Base-by-base conservation (phyloP, 2,329 filamentous ascomycete genomes). In the Penicillium sp. region DNA sequence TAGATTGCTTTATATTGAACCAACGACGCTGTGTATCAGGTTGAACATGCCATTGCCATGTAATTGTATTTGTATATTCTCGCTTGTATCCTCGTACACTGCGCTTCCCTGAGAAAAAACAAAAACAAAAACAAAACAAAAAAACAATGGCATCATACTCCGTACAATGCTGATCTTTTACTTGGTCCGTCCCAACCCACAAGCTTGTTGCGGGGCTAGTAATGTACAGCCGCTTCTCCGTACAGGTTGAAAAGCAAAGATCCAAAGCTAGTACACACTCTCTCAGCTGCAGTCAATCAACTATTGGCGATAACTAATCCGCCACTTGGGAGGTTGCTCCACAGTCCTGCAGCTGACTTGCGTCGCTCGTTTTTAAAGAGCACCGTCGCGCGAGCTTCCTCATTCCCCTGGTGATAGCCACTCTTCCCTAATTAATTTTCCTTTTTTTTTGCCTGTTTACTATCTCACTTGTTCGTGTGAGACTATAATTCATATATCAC, bases 301-400 rank as follows among this genome's bases (percentile, higher is more conserved):
- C 61, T 64, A 64, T 58, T 64, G 57, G 56, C 45, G 59, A 64
- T 64, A 64, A 62, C 62, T 54, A 63, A 63, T 62, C 59, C 57
- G 54, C 62, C 60, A 63, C 58, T 21, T 39, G 34, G 36, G 32
- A 36, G 41, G 53, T 47, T 21, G 54, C 59, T 62, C 62, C 62
- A 64, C 62, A 58, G 59, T 62, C 59, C 48, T 61, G 59, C 62
- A 63, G 53, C 49, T 58, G 53, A 61, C 56, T 54, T 62, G 53
- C 48, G 53, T 54, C 31, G 53, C 61, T 64, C 57, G 44, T 48
- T 61, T 62, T 64, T 62, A 59, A 64, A 62, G 47, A 55, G 48
- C 44, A 32, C 29, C 43, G 36, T 45, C 48, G 45, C 53, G 55
- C 48, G 49, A n/a, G 45, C 44, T 59, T 54, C 46, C 40, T 45